These are phyloP conservation scores for Mycena metata DNA, from an alignment of 768 basidiomycete genomes.

Conservation along the genomic window DNA sequence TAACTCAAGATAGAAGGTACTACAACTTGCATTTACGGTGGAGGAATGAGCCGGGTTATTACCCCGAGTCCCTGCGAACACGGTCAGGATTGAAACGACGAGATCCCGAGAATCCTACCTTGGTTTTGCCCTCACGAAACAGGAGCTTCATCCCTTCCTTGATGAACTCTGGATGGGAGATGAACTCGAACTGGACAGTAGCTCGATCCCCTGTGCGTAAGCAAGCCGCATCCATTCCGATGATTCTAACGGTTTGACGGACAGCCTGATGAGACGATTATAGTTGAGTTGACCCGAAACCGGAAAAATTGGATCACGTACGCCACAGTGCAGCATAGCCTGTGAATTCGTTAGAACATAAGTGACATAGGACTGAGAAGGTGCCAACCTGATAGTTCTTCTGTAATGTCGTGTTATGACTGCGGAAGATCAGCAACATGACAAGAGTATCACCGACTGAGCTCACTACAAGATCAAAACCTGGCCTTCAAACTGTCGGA, in stretches of 20 bases:
- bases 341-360: constrained; percentile 43
- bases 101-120: constrained; percentile 61
- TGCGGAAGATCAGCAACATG: constrained; percentile 45
- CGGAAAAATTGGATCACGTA: constrained; percentile 50
- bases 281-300: constrained; percentile 6
- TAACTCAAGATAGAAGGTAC: constrained; percentile 27
- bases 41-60: constrained; percentile 66
- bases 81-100: constrained; percentile 3
- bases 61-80: constrained; percentile 77
- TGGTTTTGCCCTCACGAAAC: constrained; percentile 96
- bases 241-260: constrained; percentile 91
- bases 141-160: constrained; percentile 95
- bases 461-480: constrained; percentile 90
- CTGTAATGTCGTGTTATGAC: constrained; percentile 94
- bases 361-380: neutral
- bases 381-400: constrained; percentile 86
- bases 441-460: neutral
- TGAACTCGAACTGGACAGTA: constrained; percentile 95
- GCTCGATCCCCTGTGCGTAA: constrained; percentile 96
- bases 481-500: constrained; percentile 91
- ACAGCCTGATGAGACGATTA: constrained; percentile 69
- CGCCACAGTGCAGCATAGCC: constrained; percentile 96
- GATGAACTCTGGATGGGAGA: constrained; percentile 91
- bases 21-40: constrained; percentile 9
- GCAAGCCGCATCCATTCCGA: constrained; percentile 90